These are phyloP conservation scores for Zymoseptoria brevis DNA, from an alignment of 2,329 filamentous ascomycete species.

Conservation along the genomic window DNA sequence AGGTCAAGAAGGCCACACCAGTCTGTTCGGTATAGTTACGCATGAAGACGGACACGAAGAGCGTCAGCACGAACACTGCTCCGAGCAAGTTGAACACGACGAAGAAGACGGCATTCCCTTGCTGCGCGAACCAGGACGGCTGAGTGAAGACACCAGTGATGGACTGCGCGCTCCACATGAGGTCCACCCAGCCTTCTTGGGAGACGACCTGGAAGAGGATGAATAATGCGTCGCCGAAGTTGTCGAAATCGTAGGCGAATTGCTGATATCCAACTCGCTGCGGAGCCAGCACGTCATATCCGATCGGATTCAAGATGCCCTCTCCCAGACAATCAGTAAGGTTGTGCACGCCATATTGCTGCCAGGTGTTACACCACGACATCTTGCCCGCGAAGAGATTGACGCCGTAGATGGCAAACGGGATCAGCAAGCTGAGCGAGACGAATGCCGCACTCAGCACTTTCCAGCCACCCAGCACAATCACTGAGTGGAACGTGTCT, in stretches of 20 bases:
- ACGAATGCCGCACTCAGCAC: constrained; percentile 87
- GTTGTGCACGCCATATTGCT: constrained; percentile 44
- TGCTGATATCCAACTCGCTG: constrained; percentile 61
- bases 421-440: constrained; percentile 85
- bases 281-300: constrained; percentile 78
- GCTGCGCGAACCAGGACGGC: constrained; percentile 58
- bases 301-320: constrained; percentile 66
- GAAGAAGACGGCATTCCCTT: constrained; percentile 90
- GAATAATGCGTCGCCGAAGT: constrained; percentile 88
- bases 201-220: constrained; percentile 98
- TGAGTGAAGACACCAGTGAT: constrained; percentile 72
- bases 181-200: constrained; percentile 94
- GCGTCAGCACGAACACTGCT: constrained; percentile 89
- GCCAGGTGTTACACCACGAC: constrained; percentile 66
- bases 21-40: constrained; percentile 99
- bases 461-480: constrained; percentile 91
- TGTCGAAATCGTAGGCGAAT: constrained; percentile 83
- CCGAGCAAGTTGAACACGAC: constrained; percentile 92
- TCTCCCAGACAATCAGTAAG: constrained; percentile 77
- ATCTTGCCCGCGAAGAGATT: constrained; percentile 86
- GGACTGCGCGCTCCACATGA: constrained; percentile 75
- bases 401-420: constrained; percentile 91
- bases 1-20: constrained; percentile 88
- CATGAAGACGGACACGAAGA: constrained; percentile 99
- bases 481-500: constrained; percentile 93